These are phyloP conservation scores for Irpex sp. DNA, from an alignment of 1,284 basidiomycete genomes.

Conservation along the genomic window DNA sequence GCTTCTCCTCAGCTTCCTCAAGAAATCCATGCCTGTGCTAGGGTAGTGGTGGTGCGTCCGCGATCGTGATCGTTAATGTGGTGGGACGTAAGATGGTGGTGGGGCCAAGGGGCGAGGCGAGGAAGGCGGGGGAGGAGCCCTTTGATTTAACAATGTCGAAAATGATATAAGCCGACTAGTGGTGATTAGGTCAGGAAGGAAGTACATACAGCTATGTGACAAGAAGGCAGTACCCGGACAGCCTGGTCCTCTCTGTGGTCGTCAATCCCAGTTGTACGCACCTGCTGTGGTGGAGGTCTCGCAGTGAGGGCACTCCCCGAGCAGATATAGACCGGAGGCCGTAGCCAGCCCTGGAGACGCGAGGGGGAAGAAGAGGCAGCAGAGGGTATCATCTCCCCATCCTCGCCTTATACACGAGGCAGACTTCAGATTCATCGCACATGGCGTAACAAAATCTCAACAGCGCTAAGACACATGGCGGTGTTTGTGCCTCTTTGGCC, in stretches of 20 bases:
- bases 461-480: neutral
- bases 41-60: slow-evolving; percentile 8
- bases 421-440: neutral
- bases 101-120: slow-evolving; percentile 1
- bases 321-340: slow-evolving; percentile 30
- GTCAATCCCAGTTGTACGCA: slow-evolving; percentile 14
- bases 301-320: slow-evolving; percentile 23
- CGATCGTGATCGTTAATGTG: slow-evolving; percentile 8
- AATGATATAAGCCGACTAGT: neutral
- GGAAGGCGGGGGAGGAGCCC: neutral
- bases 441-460: neutral
- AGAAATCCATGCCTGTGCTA: slow-evolving; percentile 20
- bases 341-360: slow-evolving; percentile 20
- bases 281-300: slow-evolving; percentile 15
- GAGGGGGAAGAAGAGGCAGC: slow-evolving; percentile 17
- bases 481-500: neutral
- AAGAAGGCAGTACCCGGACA: neutral
- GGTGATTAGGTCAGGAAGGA: neutral
- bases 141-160: slow-evolving; percentile 11
- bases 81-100: slow-evolving; percentile 3
- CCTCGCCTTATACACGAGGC: slow-evolving; percentile 19
- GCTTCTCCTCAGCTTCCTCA: slow-evolving; percentile 22
- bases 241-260: slow-evolving; percentile 10
- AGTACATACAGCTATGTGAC: slow-evolving; percentile 7
- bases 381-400: slow-evolving; percentile 11